phyloP scores from a whole-genome alignment of 257 asterid species.

The Ocimum tenuiflorum region DNA sequence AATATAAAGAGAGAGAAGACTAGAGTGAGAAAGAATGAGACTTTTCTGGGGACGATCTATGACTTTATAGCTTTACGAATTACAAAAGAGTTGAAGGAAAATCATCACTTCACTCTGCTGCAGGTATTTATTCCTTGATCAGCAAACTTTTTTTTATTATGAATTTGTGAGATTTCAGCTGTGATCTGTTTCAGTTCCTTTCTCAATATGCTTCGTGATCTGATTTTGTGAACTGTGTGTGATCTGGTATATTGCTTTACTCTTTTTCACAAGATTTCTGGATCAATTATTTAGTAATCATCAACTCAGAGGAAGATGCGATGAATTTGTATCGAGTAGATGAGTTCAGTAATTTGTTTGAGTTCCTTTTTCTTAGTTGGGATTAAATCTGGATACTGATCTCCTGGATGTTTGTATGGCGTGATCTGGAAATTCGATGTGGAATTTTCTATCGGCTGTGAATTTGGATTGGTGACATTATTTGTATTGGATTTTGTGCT shows the following conservation, averaged over 20 bases:
- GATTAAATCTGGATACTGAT: neutral
- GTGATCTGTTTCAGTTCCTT: constrained; percentile 4
- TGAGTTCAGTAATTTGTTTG: neutral
- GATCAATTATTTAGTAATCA: neutral
- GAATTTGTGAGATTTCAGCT: neutral
- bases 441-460: neutral
- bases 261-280: neutral
- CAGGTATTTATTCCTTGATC: constrained; percentile 14
- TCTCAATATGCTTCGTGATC: constrained; percentile 18
- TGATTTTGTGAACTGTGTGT: constrained; percentile 1
- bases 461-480: neutral
- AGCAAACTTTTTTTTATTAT: neutral
- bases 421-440: constrained; percentile 12
- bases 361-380: neutral
- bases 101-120: constrained; percentile 17
- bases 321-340: neutral
- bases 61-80: constrained; percentile 23
- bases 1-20: neutral
- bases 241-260: constrained; percentile 17
- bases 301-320: constrained; percentile 2
- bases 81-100: constrained; percentile 7
- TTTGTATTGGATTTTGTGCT: neutral
- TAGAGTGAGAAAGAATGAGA: constrained; percentile 27
- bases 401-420: neutral
- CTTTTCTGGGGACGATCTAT: constrained; percentile 28